Conservation (phyloP, 2,329 filamentous ascomycete species). For the Sporothrix luriei region DNA sequence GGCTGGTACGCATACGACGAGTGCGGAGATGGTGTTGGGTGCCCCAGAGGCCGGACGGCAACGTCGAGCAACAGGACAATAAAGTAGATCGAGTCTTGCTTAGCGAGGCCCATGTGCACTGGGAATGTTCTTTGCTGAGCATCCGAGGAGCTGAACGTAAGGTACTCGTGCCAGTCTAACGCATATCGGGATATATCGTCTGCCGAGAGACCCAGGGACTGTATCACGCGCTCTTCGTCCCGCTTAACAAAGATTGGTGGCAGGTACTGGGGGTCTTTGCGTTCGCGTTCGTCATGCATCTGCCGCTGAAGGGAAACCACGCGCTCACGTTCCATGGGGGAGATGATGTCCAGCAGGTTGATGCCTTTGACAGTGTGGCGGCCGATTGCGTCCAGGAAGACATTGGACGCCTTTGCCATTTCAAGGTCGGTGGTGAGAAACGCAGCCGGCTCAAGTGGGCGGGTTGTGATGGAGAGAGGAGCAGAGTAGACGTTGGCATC, state of each 20-base stretch:
- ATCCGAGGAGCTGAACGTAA: slow-evolving; percentile 57
- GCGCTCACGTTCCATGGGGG: slow-evolving; percentile 55
- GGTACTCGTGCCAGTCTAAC: slow-evolving; percentile 57
- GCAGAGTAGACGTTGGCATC: slow-evolving; percentile 56
- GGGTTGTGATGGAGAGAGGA: slow-evolving; percentile 48
- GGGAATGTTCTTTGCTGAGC: slow-evolving; percentile 55
- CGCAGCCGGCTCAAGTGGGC: slow-evolving; percentile 56
- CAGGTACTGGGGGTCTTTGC: slow-evolving; percentile 63
- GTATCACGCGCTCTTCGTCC: slow-evolving; percentile 59
- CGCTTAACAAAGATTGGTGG: slow-evolving; percentile 63
- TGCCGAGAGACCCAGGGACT: slow-evolving; percentile 55
- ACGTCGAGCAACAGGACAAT: slow-evolving; percentile 55
- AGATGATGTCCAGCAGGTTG: slow-evolving; percentile 59
- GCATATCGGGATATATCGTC: slow-evolving; percentile 58
- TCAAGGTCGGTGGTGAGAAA: slow-evolving; percentile 63
- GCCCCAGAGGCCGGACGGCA: slow-evolving; percentile 46
- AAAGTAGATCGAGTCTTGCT: slow-evolving; percentile 64
- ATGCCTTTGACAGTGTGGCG: slow-evolving; percentile 51
- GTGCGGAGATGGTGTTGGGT: slow-evolving; percentile 52
- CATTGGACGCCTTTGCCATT: slow-evolving; percentile 58
- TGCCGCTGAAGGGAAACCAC: slow-evolving; percentile 54
- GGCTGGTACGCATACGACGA: slow-evolving; percentile 49
- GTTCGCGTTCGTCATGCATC: slow-evolving; percentile 60
- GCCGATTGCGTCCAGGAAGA: slow-evolving; percentile 60
- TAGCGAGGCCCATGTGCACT: slow-evolving; percentile 60